These are phyloP conservation scores for Vitis hybrid DNA, from an alignment of 177 flowering plant species.

Conservation along the genomic window DNA sequence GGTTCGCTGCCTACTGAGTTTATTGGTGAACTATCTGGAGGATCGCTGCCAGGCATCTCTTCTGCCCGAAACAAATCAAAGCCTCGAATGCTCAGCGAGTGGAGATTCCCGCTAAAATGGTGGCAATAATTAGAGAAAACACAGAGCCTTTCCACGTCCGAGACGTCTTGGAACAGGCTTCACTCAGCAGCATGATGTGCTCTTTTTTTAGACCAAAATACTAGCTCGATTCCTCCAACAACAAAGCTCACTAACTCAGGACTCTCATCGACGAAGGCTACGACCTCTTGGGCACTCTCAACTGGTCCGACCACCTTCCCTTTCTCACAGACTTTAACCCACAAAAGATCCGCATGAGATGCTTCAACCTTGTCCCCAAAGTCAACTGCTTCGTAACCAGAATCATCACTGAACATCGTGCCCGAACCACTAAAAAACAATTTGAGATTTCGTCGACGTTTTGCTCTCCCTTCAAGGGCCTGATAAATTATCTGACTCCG, in stretches of 20 bases:
- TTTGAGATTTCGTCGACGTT: conserved; percentile 63
- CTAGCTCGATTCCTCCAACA: conserved; percentile 10
- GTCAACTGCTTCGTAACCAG: conserved; percentile 59
- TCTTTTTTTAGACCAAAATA: conserved; percentile 60
- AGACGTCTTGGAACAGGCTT: conserved; percentile 48
- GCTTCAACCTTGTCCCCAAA: conserved; percentile 53
- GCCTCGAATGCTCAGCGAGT: conserved; percentile 31
- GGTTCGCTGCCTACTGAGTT: conserved; percentile 69
- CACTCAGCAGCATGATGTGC: conserved; percentile 68
- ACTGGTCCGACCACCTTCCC: conserved; percentile 78
- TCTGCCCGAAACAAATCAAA: conserved; percentile 51
- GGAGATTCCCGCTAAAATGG: conserved; percentile 38
- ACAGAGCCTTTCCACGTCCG: conserved; percentile 23
- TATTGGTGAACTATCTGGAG: conserved; percentile 69
- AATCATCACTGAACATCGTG: conserved; percentile 53
- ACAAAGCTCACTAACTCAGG: conserved; percentile 32
- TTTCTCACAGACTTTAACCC: conserved; percentile 54
- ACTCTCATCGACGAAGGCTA: conserved; percentile 70
- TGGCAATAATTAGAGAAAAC: not conserved
- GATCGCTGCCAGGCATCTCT: conserved; percentile 58
- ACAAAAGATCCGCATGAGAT: conserved; percentile 49
- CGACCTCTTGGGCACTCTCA: conserved; percentile 54
- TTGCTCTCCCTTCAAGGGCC: conserved; percentile 58
- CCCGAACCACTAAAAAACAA: not conserved
- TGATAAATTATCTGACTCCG: conserved; percentile 56